Conservation (phyloP, 2,329 filamentous ascomycete genomes). For the Phyllosticta capitalensis region DNA sequence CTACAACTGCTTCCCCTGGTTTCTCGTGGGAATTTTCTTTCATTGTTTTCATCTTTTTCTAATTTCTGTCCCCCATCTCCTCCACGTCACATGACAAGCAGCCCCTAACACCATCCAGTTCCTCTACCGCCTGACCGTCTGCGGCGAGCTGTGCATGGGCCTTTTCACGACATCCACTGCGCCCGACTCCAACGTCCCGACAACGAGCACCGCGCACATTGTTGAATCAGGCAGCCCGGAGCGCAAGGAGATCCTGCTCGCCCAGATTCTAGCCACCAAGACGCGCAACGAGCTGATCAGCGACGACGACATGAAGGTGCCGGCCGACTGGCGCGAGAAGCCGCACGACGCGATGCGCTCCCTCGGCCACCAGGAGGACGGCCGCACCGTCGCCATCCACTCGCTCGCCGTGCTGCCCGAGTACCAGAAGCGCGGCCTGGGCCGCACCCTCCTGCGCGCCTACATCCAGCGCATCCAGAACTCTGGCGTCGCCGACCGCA, state of each 20-base stretch:
- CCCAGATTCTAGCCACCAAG: constrained; percentile 68
- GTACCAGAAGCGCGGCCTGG: constrained; percentile 65
- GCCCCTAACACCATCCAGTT: constrained; percentile 42
- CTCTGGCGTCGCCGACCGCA: constrained; percentile 58
- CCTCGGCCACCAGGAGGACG: constrained; percentile 62
- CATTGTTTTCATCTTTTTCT: neutral
- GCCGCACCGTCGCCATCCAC: constrained; percentile 70
- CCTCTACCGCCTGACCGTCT: constrained; percentile 63
- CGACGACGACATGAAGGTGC: constrained; percentile 68
- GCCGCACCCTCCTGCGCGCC: constrained; percentile 61
- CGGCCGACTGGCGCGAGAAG: constrained; percentile 53
- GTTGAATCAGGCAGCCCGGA: constrained; percentile 51
- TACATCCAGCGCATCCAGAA: constrained; percentile 70
- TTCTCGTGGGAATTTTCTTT: neutral
- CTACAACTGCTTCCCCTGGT: neutral
- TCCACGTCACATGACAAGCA: neutral
- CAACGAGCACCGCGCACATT: constrained; percentile 44
- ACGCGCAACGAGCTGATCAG: constrained; percentile 54
- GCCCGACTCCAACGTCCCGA: constrained; percentile 40
- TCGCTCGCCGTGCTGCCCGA: constrained; percentile 70
- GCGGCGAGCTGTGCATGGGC: constrained; percentile 68
- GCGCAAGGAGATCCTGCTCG: constrained; percentile 58
- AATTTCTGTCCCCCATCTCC: neutral
- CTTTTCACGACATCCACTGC: constrained; percentile 57
- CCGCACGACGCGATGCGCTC: constrained; percentile 4